Conservation (phyloP, 164 flowering plant genomes). For the Protea cynaroides region DNA sequence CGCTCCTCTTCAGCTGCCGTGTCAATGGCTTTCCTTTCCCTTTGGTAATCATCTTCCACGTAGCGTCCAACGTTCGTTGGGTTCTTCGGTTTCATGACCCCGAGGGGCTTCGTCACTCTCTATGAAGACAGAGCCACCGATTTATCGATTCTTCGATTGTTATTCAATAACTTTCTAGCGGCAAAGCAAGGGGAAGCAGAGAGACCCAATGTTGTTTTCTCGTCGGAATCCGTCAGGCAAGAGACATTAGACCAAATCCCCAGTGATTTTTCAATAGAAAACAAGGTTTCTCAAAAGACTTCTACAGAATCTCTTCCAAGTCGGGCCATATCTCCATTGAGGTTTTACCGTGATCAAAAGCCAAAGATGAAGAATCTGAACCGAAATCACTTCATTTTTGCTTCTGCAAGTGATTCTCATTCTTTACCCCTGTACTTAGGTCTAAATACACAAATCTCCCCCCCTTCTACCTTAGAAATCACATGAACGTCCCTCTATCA, state of each 20-base stretch:
- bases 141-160: not conserved
- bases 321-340: constrained; percentile 3
- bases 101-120: not conserved
- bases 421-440: too few species aligned
- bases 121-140: not conserved
- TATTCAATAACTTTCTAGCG: not conserved
- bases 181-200: not conserved
- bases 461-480: too few species aligned
- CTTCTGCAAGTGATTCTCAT: constrained; percentile 1
- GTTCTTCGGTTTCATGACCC: constrained; percentile 29
- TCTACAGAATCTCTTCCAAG: constrained; percentile 3
- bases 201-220: not conserved
- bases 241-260: constrained; percentile 13
- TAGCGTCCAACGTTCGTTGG: constrained; percentile 56
- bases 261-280: constrained; percentile 1
- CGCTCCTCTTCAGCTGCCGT: constrained; percentile 51
- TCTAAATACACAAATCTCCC: too few species aligned
- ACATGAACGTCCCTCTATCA: too few species aligned
- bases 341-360: not conserved
- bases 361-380: not conserved
- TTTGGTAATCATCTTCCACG: constrained; percentile 76
- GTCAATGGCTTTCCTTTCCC: constrained; percentile 41
- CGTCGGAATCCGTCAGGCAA: constrained; percentile 5
- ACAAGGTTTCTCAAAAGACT: constrained; percentile 1
- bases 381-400: not conserved